Base-by-base conservation (phyloP, 1,284 basidiomycete species). In the Xerocomus amazonicus region DNA sequence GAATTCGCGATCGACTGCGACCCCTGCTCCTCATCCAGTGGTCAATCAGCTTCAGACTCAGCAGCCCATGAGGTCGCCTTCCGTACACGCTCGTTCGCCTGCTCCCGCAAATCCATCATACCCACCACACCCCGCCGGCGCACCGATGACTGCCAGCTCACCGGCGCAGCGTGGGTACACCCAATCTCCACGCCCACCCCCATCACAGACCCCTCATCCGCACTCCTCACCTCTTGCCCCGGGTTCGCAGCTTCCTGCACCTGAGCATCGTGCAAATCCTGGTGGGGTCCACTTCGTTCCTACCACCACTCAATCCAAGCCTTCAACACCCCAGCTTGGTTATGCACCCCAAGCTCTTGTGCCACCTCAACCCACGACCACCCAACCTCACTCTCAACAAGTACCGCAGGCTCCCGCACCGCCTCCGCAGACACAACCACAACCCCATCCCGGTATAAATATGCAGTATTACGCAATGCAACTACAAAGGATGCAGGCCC, bases 141-240 rank as follows among this genome's bases (percentile, higher is more conserved):
- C 61, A 28, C 51, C 65, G 2, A 63, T 56, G 14, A 32, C 62
- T 40, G 41, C 54, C 6, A 34, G 53, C 40, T 69, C 63, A 26
- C 63, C 63, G 41, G 64, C 66, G 23, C 63, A 63, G 37, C 65
- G 67, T 35, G 62, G 62, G n/a, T 66, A 69, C 54, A 66, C 63
- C 34, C 63, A 68, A 44, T 69, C 63, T 23, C 63, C 63, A 37
- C 67, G 67, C 31, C 66, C 66, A 28, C 57, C 63, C 12, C 68
- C 64, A 33, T 64, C 63, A 4, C 63, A 66, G 54, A 43, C 66
- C n/a, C 56, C 51, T 19, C 66, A 56, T 40, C 48, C 55, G n/a
- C 63, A 60, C 40, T 69, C 63, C 27, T 66, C 64, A 9, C 64
- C 64, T 41, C 66, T 59, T 3, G 56, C 50, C 3, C 23, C 58